These are phyloP conservation scores for Colletotrichum endophyticum DNA, from an alignment of 2,329 filamentous ascomycete genomes.

Conservation along the genomic window DNA sequence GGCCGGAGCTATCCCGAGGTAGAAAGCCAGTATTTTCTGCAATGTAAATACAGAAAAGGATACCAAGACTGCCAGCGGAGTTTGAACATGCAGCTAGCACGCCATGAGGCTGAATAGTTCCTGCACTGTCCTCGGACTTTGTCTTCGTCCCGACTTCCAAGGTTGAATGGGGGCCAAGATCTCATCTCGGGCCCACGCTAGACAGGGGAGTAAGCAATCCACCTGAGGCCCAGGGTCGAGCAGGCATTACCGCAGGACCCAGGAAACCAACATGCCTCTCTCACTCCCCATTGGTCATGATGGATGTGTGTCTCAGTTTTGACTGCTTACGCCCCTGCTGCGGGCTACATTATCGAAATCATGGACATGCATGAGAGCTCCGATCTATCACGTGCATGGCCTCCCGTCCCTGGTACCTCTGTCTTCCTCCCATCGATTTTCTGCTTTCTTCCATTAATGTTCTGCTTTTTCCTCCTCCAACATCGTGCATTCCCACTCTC, in stretches of 20 bases:
- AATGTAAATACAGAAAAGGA: not conserved
- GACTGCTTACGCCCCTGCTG: not conserved
- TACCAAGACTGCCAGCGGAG: not conserved
- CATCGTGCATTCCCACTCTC: not conserved
- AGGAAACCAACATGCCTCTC: not conserved
- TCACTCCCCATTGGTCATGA: not conserved
- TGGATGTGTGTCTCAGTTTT: not conserved
- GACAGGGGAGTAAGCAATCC: not conserved
- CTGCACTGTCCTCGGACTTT: not conserved
- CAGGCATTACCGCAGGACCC: not conserved
- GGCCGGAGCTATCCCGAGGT: not conserved
- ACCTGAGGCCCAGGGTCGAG: not conserved
- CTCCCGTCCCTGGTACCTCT: rapidly evolving
- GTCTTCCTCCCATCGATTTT: not conserved
- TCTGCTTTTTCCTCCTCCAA: not conserved
- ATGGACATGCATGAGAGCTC: not conserved
- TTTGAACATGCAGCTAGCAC: not conserved
- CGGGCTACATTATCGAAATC: not conserved
- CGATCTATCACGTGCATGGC: not conserved
- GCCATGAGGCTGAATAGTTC: not conserved
- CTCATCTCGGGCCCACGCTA: not conserved
- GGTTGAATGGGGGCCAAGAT: not conserved
- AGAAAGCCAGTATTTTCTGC: rapidly evolving
- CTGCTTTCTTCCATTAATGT: not conserved
- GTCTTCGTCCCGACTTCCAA: not conserved